These are phyloP conservation scores for Pseudogymnoascus sp. DNA, from an alignment of 2,329 filamentous ascomycete genomes.

Conservation along the genomic window DNA sequence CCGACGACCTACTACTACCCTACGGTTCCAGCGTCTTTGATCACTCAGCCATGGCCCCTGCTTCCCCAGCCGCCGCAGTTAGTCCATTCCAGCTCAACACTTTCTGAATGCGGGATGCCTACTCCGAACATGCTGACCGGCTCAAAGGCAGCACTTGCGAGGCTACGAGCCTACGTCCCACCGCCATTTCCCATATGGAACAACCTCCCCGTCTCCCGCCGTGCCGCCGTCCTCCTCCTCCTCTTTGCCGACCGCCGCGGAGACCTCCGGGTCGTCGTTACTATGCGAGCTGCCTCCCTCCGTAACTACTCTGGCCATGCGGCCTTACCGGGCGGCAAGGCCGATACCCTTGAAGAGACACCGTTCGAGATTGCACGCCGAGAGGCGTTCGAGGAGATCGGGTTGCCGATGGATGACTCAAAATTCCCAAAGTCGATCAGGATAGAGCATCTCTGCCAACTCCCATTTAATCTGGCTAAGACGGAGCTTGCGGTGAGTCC, in stretches of 20 bases:
- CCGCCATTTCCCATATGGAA: constrained; percentile 59
- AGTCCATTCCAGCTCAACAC: constrained; percentile 17
- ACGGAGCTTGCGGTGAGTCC: constrained; percentile 70
- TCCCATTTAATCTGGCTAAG: constrained; percentile 69
- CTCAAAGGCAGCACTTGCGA: constrained; percentile 39
- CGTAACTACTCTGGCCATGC: constrained; percentile 76
- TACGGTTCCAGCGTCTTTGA: constrained; percentile 23
- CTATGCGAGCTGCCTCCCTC: constrained; percentile 59
- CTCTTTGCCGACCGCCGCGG: constrained; percentile 80
- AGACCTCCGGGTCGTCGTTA: constrained; percentile 66
- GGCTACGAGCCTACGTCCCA: constrained; percentile 54
- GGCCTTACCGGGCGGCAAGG: constrained; percentile 76
- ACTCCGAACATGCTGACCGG: constrained; percentile 15
- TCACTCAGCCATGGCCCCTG: constrained; percentile 30
- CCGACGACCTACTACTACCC: background rate
- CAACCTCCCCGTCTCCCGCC: constrained; percentile 54
- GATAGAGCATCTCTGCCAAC: constrained; percentile 80
- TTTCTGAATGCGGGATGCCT: background rate
- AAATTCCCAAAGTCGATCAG: constrained; percentile 70
- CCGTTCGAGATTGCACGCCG: constrained; percentile 76
- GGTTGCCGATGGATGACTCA: constrained; percentile 65
- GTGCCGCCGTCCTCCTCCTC: constrained; percentile 82
- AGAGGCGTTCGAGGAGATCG: constrained; percentile 91
- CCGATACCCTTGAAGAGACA: constrained; percentile 51
- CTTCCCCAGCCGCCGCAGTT: constrained; percentile 27